phyloP scores from a whole-genome alignment of 2,329 filamentous ascomycete genomes.

The Neoscytalidium dimidiatum region DNA sequence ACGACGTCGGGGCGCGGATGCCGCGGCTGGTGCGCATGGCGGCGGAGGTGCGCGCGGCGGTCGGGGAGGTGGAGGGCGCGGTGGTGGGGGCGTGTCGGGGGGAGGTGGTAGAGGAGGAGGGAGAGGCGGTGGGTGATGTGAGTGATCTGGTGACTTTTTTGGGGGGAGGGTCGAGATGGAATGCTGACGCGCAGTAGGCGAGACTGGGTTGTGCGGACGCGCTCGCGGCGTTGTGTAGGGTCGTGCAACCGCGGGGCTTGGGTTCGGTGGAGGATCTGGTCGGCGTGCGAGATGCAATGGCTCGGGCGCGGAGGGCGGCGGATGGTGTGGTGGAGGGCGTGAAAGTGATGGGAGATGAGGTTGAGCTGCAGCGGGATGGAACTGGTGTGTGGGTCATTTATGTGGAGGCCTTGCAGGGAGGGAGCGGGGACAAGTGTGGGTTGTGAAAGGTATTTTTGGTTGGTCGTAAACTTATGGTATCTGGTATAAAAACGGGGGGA shows the following conservation, averaged over 20 bases:
- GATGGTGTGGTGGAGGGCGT: background rate
- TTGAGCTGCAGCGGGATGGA: background rate
- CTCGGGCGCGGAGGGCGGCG: background rate
- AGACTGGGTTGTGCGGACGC: background rate
- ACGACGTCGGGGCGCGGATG: background rate
- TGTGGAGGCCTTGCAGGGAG: background rate
- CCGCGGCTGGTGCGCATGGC: background rate
- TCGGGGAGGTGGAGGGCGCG: background rate
- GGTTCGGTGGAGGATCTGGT: background rate
- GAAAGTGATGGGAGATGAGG: background rate
- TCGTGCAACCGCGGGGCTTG: background rate
- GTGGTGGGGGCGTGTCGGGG: background rate
- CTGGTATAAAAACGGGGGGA: too few species aligned
- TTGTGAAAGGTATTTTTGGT: background rate
- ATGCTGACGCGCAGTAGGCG: background rate
- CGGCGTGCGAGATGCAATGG: background rate
- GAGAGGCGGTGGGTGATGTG: background rate
- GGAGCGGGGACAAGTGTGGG: background rate
- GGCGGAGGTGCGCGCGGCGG: background rate
- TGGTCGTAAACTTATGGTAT: background rate
- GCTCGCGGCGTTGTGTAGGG: background rate
- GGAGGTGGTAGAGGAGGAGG: too few species aligned
- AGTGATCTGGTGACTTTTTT: background rate
- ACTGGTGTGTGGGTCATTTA: background rate
- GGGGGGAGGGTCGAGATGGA: too few species aligned